Evolutionary conservation across 2,329 filamentous ascomycete species (phyloP), one percentile per base, ranked within the genome.

Genomic region (Zymoseptoria crescenta): DNA sequence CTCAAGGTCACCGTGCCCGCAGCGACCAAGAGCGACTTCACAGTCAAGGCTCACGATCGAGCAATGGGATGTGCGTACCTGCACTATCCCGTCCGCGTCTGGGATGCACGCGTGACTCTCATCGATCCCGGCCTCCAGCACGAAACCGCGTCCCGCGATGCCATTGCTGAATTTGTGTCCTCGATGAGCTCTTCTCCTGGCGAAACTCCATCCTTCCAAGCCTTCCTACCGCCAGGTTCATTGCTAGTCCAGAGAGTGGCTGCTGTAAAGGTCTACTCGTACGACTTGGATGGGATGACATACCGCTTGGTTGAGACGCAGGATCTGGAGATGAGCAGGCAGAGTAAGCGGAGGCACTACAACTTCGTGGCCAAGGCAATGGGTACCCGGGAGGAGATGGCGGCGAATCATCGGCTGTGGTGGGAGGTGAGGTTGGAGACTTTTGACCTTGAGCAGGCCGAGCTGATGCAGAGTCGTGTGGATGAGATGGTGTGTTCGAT

Each of bases 381-480:
- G 24, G 58, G n/a, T 13, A 45, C 59, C 13, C 28, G 52, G n/a
- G 21, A 60, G n/a, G 58, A 58, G 2, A 64, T 64, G 60, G 45
- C 62, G 8, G 58, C 59, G 9, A 51, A 60, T 16, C 60, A 64
- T 13, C 54, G 62, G 8, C 30, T 61, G 30, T 66, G 60, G 60
- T 64, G 58, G 54, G 64, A 66, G 51, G 64, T 56, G 8, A 50
- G 54, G 8, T 64, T 49, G 56, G 62, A 64, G 58, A 62, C 61
- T 20, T 28, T n/a, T 21, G 57, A 63, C 49, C 59, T 66, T 13
- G 19, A 35, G 8, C 51, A 52, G 24, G 62, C 60, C 16, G 61
- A 61, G 6, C 50, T 50, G 27, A 27, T 66, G 49, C 59, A 64
- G 29, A 49, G 51, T 7, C 52, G 55, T 24, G 64, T 61, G 19